These are phyloP conservation scores for Monilinia aucupariae DNA, from an alignment of 2,329 filamentous ascomycete species.

Conservation along the genomic window DNA sequence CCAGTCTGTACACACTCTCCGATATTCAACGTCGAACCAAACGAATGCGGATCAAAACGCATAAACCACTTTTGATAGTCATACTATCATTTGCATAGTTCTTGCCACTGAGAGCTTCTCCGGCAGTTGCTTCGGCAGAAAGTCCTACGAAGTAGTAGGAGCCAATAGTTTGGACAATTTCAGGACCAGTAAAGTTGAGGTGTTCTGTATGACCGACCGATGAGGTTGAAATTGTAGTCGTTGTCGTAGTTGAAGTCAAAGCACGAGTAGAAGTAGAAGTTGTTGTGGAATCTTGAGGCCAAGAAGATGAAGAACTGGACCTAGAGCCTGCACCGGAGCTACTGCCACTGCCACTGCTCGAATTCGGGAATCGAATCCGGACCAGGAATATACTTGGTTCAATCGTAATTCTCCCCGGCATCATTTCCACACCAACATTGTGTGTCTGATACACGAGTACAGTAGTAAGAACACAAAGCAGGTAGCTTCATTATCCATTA, in stretches of 20 bases:
- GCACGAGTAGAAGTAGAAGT: conserved; percentile 16
- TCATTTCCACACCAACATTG: conserved; percentile 13
- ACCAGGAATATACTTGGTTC: conserved; percentile 28
- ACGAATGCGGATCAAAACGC: conserved; percentile 28
- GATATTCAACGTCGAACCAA: conserved; percentile 37
- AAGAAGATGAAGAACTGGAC: conserved; percentile 9
- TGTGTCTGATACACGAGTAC: too few species aligned
- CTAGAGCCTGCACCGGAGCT: background rate
- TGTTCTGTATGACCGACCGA: background rate
- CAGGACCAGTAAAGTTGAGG: conserved; percentile 13
- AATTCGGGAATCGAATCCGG: background rate
- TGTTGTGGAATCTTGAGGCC: background rate
- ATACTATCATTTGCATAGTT: conserved; percentile 25
- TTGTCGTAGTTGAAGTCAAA: background rate
- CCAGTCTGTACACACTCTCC: conserved; percentile 27
- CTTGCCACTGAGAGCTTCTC: conserved; percentile 26
- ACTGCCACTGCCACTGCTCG: background rate
- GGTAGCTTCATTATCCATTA: too few species aligned
- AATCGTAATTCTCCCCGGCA: conserved; percentile 34
- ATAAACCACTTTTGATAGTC: conserved; percentile 32
- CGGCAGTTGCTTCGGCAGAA: conserved; percentile 33
- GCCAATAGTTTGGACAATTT: conserved; percentile 17
- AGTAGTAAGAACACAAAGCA: too few species aligned
- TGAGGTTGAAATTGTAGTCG: conserved; percentile 15
- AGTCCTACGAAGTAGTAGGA: conserved; percentile 29